Percentiles rank a stretch among this genome's conserved stretches.
Conservation (phyloP, 108 stramenopile genomes). For the Nannochloropsis salina region DNA sequence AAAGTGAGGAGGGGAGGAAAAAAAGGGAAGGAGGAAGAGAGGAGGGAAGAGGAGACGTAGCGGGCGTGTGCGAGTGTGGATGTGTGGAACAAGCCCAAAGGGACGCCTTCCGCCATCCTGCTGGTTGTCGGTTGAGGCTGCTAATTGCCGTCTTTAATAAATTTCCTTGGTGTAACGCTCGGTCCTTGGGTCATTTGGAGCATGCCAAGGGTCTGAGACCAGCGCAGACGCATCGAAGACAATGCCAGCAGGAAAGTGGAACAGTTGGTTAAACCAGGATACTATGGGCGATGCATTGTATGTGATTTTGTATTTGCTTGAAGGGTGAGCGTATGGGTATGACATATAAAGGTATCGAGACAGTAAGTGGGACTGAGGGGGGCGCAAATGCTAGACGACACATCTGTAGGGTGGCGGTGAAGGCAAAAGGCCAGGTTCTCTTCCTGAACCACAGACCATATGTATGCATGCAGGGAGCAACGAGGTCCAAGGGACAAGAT, state of each 20-base stretch:
- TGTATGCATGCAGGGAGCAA: neutral
- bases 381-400: neutral
- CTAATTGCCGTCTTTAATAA: no score
- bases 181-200: no score
- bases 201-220: neutral
- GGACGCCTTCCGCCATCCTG: neutral
- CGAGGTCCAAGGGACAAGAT: neutral
- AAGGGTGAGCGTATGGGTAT: neutral
- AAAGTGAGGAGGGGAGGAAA: neutral
- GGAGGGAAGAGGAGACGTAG: no score
- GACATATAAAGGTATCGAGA: neutral
- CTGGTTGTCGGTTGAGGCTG: neutral
- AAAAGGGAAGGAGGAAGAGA: neutral
- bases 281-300: neutral
- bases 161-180: no score
- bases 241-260: neutral
- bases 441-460: neutral
- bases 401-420: neutral
- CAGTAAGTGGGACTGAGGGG: no score
- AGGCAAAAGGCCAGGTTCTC: neutral
- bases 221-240: no score
- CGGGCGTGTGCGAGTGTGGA: neutral
- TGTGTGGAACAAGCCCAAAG: neutral
- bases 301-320: neutral
- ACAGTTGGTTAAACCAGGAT: neutral